Base-by-base conservation (phyloP, 139 green algal species). In the Chlorella sorokiniana region DNA sequence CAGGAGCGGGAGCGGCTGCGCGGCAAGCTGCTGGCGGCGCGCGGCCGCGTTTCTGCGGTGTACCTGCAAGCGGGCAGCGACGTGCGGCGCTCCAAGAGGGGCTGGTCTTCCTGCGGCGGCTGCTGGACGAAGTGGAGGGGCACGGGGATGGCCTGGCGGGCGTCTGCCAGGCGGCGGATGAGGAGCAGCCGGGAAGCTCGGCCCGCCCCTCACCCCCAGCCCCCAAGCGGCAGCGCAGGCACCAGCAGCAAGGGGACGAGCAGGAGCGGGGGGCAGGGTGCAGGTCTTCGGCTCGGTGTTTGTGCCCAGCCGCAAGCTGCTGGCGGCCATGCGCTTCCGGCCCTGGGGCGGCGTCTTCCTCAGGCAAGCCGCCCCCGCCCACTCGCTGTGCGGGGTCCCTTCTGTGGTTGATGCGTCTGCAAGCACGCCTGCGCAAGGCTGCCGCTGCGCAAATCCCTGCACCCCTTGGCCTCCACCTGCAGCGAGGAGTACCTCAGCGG, bases 311-410 rank as follows among this genome's bases (percentile, higher is more conserved):
- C 89, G 89, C 62, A 69, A 77, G 76, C 82, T 92, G 54, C 85
- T 92, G 59, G 85, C 89, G 1, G 85, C 90, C 41, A 92, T 92
- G 89, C 70, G 52, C 16, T 92, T 91, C 41, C 65, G 89, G 23
- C 87, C 89, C 22, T 92, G 89, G 89, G 83, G 76, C 23, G 89
- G 89, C 9, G 89, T 92, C n/a, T 90, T 85, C 62, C 69, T 92
- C 18, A 84, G 82, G 71, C 56, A 31, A 33, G 71, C 22, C 0
- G 4, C 44, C 0, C 29, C 23, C 61, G 3, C 10, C 52, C 22
- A 8, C 10, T 14, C 29, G 8, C 7, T 3, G 52, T 4, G 22
- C 10, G 8, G 52, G 6, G 10, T 62, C 8, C 52, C 10, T 62
- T 20, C 8, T 23, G 29, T 20, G 52, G 61, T 33, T 68, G 61